phyloP scores from a whole-genome alignment of 2,329 filamentous ascomycete genomes.

The Fusarium nisikadoi region DNA sequence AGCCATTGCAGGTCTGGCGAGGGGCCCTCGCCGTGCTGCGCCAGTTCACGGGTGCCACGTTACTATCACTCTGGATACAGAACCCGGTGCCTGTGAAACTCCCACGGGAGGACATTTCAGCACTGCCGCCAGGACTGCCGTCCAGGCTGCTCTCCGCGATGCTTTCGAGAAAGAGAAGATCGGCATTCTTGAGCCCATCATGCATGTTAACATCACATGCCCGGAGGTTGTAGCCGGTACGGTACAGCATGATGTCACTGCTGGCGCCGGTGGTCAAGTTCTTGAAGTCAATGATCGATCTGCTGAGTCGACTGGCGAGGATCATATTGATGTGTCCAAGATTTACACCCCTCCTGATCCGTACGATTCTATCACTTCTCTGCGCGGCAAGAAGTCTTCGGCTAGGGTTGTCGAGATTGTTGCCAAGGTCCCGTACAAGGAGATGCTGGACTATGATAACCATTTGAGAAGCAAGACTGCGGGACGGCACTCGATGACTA shows the following conservation, averaged over 20 bases:
- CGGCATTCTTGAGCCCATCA: conserved; percentile 89
- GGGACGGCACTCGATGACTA: conserved; percentile 73
- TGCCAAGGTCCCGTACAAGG: conserved; percentile 90
- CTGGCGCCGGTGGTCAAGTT: conserved; percentile 77
- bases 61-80: conserved; percentile 73
- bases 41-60: conserved; percentile 82
- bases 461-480: conserved; percentile 89
- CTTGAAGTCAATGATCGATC: conserved; percentile 73
- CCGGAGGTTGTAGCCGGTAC: conserved; percentile 83
- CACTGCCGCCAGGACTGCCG: conserved; percentile 69
- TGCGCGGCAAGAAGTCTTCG: conserved; percentile 60
- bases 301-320: conserved; percentile 50
- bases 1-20: conserved; percentile 82
- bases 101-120: conserved; percentile 76
- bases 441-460: conserved; percentile 95
- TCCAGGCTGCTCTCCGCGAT: conserved; percentile 74
- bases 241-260: conserved; percentile 84
- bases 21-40: conserved; percentile 83
- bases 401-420: conserved; percentile 72
- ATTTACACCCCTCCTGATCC: conserved; percentile 93
- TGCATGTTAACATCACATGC: conserved; percentile 87
- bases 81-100: conserved; percentile 63
- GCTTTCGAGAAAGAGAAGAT: conserved; percentile 66
- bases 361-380: conserved; percentile 71
- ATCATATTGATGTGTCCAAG: conserved; percentile 72